Evolutionary conservation across 257 asterid genomes (phyloP), one percentile per base, ranked within the genome.

Genomic region (Solanum bulbocastanum): DNA sequence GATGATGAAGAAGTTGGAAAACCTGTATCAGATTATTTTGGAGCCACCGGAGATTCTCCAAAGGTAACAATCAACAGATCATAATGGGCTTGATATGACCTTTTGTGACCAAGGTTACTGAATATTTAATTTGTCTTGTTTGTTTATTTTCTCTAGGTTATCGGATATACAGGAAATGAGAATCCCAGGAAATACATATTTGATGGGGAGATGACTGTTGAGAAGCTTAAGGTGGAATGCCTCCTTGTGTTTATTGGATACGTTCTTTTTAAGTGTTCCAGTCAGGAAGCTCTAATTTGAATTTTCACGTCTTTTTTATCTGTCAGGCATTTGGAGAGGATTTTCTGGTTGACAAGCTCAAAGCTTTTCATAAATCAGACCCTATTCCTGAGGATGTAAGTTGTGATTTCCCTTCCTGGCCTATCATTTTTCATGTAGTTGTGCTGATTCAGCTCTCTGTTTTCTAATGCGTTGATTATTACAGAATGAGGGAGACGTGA

Each of bases 11-110:
- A 95, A 82, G 94, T 89, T 35, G 99, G 99, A 89, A 94, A 88
- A 90, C 98, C 99, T 4, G 98, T 97, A 39, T 97, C 99, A 36
- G 96, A 96, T 86, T 96, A 93, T 90, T 96, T 97, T 91, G 99
- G 99, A 82, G 89, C 96, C 86, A 90, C 93, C 8, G 98, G 95
- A 91, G 93, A 94, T 90, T 88, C 93, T 90, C 93, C 98, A 60
- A 93, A 92, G 88, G 99, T 97, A 92, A 88, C 83, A 83, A 66
- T 85, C 87, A 82, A 30, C 86, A 30, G 0, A 49, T 46, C 25
- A 49, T 46, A 30, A 46, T 27, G 86, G 22, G 32, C 42, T 40
- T 46, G 69, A 49, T 20, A 1, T 37, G 30, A 82, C 32, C 15
- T 49, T 49, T 49, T 18, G 69, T 2, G 36, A 49, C 68, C 30